These are phyloP conservation scores for Sordariomycetes sp. DNA, from an alignment of 2,329 filamentous ascomycete genomes.

Conservation along the genomic window DNA sequence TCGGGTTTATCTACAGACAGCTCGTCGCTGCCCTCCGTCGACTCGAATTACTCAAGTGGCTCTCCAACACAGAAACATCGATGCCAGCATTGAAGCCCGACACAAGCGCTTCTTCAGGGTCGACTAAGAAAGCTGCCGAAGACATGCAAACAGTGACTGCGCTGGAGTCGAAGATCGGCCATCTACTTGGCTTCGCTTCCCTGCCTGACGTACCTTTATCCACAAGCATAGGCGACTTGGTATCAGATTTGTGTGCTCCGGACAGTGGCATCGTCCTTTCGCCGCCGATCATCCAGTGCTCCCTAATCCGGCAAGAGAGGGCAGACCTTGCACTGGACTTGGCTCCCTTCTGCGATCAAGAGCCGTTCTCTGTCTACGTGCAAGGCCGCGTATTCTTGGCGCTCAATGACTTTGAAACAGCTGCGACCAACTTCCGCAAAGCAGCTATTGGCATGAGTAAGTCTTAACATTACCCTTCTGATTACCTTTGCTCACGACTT, in stretches of 20 bases:
- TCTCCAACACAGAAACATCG: slow-evolving; percentile 45
- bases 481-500: slow-evolving; percentile 16
- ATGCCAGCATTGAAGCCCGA: slow-evolving; percentile 33
- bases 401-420: slow-evolving; percentile 62
- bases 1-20: slow-evolving; percentile 60
- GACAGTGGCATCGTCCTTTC: slow-evolving; percentile 59
- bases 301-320: slow-evolving; percentile 48
- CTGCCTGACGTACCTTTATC: slow-evolving; percentile 35
- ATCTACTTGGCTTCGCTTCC: slow-evolving; percentile 50
- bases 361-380: slow-evolving; percentile 66
- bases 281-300: slow-evolving; percentile 52
- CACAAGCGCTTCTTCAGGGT: slow-evolving; percentile 15
- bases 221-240: slow-evolving; percentile 55
- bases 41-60: slow-evolving; percentile 65
- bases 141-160: slow-evolving; percentile 44
- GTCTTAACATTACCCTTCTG: slow-evolving; percentile 19
- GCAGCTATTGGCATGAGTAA: slow-evolving; percentile 76
- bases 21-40: slow-evolving; percentile 64
- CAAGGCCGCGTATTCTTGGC: slow-evolving; percentile 72
- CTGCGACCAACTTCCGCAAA: slow-evolving; percentile 69
- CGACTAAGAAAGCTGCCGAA: slow-evolving; percentile 30
- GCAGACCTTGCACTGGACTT: slow-evolving; percentile 52
- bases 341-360: slow-evolving; percentile 43
- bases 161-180: slow-evolving; percentile 50
- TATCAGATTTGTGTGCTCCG: slow-evolving; percentile 54